These are phyloP conservation scores for Cryomyces antarcticus DNA, from an alignment of 495 filamentous ascomycete species.

Conservation along the genomic window DNA sequence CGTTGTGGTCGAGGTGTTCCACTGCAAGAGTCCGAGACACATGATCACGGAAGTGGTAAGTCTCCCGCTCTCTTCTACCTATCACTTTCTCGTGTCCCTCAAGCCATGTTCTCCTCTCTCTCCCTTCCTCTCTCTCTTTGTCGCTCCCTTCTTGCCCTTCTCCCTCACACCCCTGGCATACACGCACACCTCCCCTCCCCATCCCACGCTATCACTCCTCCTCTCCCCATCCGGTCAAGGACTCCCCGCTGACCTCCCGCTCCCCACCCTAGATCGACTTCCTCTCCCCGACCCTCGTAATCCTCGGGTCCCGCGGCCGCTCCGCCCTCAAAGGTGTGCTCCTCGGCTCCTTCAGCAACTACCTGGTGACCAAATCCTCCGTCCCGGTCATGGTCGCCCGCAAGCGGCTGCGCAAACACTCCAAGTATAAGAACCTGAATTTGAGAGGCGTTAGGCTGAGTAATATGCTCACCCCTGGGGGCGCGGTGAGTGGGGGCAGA, in stretches of 20 bases:
- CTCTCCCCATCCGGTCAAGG: background rate
- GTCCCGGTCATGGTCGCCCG: constrained; percentile 44
- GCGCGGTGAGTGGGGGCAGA: background rate
- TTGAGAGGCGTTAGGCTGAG: background rate
- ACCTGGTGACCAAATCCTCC: constrained; percentile 83
- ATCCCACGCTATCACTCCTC: no score
- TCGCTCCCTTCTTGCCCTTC: no score
- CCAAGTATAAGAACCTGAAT: constrained; percentile 6
- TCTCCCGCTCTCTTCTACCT: background rate
- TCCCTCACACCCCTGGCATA: no score
- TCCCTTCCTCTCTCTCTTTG: no score
- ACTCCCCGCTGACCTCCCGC: background rate
- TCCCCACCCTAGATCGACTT: constrained; percentile 48
- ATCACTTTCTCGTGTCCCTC: no score
- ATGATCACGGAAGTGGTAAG: constrained; percentile 27
- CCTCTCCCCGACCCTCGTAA: constrained; percentile 77
- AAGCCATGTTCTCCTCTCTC: no score
- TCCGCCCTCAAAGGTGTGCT: constrained; percentile 87
- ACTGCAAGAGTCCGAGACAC: constrained; percentile 74
- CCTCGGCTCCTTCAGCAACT: constrained; percentile 89
- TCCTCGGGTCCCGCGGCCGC: constrained; percentile 74
- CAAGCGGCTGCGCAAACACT: constrained; percentile 21
- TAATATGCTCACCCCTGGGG: background rate
- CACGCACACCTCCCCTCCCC: no score
- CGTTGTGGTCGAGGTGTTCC: constrained; percentile 84